Evolutionary conservation across 305 asterid genomes (phyloP).

Genomic region (Lippia alba): DNA sequence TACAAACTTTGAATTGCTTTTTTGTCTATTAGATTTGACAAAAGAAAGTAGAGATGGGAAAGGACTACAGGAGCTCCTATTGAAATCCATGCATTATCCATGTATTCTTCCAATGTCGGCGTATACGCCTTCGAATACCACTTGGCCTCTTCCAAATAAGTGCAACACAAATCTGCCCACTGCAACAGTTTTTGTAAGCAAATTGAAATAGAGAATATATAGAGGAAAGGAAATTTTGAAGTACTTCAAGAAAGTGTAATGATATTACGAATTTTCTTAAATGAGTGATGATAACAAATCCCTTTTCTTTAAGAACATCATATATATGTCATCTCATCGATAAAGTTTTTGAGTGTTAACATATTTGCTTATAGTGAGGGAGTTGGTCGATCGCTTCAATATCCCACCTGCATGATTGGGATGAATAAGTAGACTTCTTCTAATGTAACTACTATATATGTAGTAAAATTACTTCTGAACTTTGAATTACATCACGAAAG

Average conservation of each 20-base stretch:
- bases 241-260: not conserved
- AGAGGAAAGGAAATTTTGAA: conserved; percentile 7
- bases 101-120: conserved; percentile 53
- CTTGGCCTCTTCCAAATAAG: conserved; percentile 50
- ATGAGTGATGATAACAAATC: conserved; percentile 34
- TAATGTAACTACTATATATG: not conserved
- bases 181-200: not conserved
- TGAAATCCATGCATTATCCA: conserved; percentile 47
- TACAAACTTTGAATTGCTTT: conserved; percentile 39
- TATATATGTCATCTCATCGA: conserved; percentile 41
- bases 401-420: conserved; percentile 43
- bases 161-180: conserved; percentile 51
- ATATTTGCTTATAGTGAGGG: conserved; percentile 48
- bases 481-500: conserved; percentile 43
- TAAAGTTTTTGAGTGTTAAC: conserved; percentile 41
- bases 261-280: conserved; percentile 33
- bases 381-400: conserved; percentile 37
- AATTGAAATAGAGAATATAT: no score
- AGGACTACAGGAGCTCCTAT: conserved; percentile 35
- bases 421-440: no score
- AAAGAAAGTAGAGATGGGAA: conserved; percentile 31
- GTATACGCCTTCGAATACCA: conserved; percentile 47
- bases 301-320: conserved; percentile 42
- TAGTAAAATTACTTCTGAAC: conserved; percentile 32
- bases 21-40: conserved; percentile 30